phyloP scores from a whole-genome alignment of 257 asterid genomes.

The Solanum sejunctum region DNA sequence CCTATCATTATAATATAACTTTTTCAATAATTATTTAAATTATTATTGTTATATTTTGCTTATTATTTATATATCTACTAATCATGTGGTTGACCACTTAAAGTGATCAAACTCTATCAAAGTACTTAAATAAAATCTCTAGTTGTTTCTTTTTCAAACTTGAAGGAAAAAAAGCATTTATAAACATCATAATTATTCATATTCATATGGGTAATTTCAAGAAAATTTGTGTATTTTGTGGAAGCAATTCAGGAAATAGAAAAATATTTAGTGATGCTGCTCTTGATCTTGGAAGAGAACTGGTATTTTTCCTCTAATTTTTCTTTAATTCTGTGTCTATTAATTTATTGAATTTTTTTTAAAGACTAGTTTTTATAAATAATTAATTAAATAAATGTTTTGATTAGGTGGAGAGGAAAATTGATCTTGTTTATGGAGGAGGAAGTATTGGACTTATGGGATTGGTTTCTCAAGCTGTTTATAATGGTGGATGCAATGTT shows the following conservation, averaged over 20 bases:
- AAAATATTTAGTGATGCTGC: conserved; percentile 58
- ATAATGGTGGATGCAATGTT: conserved; percentile 50
- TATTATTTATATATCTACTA: not conserved
- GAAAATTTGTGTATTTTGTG: conserved; percentile 60
- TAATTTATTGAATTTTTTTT: not conserved
- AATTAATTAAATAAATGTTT: not conserved
- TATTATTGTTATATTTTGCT: not conserved
- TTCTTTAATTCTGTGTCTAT: not conserved
- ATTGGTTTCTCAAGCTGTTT: conserved; percentile 44
- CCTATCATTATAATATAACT: not conserved
- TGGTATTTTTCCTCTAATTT: conserved; percentile 14
- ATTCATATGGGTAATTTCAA: conserved; percentile 31
- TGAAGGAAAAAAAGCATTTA: not conserved
- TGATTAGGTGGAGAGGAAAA: conserved; percentile 35
- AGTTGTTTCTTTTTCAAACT: not conserved
- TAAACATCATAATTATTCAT: not conserved
- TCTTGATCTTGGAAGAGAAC: conserved; percentile 47
- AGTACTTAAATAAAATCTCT: not conserved
- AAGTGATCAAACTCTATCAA: conserved; percentile 2
- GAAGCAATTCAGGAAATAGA: conserved; percentile 45
- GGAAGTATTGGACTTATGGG: conserved; percentile 75
- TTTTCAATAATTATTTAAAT: not conserved
- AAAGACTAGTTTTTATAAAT: not conserved
- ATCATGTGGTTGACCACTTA: not conserved
- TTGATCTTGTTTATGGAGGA: conserved; percentile 60